These are phyloP conservation scores for Trypanosoma scelopori DNA, from an alignment of 208 protist species.

Conservation along the genomic window DNA sequence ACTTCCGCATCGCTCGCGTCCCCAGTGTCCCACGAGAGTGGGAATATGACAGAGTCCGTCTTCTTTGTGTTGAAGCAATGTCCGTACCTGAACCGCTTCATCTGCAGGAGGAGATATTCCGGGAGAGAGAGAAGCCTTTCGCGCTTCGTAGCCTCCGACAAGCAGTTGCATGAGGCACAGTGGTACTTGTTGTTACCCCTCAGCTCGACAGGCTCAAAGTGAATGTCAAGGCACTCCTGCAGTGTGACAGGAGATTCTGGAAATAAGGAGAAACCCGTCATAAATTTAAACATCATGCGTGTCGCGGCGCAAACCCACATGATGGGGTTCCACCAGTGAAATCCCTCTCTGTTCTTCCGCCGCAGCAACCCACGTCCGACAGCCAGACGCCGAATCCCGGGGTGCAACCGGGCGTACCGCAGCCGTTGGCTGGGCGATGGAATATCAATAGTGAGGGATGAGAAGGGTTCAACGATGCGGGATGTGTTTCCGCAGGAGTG, in stretches of 20 bases:
- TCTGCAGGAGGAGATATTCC: slow-evolving; percentile 83
- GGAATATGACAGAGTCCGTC: slow-evolving; percentile 77
- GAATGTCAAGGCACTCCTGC: slow-evolving; percentile 86
- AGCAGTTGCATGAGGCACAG: slow-evolving; percentile 67
- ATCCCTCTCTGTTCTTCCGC: slow-evolving; percentile 14
- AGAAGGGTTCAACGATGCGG: slow-evolving; percentile 71
- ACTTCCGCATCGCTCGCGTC: slow-evolving; percentile 34
- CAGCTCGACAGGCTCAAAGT: slow-evolving; percentile 76
- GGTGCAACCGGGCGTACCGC: slow-evolving; percentile 50
- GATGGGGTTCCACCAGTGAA: slow-evolving; percentile 71
- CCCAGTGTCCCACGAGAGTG: slow-evolving; percentile 56
- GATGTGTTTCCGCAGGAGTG: slow-evolving; percentile 61
- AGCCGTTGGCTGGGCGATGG: slow-evolving; percentile 52
- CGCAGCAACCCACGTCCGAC: slow-evolving; percentile 31
- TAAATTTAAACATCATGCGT: slow-evolving; percentile 21
- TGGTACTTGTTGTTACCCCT: slow-evolving; percentile 73
- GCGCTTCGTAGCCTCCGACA: slow-evolving; percentile 76
- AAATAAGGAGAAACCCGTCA: slow-evolving; percentile 27
- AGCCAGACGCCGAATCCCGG: slow-evolving; percentile 38
- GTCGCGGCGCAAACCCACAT: slow-evolving; percentile 28
- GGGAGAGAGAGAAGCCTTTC: slow-evolving; percentile 69
- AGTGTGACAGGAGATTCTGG: slow-evolving; percentile 67
- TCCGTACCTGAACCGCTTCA: slow-evolving; percentile 87
- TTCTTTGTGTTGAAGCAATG: slow-evolving; percentile 83
- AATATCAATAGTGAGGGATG: slow-evolving; percentile 72